Conservation (phyloP, 2,329 filamentous ascomycete species). For the Fusarium nodosum region DNA sequence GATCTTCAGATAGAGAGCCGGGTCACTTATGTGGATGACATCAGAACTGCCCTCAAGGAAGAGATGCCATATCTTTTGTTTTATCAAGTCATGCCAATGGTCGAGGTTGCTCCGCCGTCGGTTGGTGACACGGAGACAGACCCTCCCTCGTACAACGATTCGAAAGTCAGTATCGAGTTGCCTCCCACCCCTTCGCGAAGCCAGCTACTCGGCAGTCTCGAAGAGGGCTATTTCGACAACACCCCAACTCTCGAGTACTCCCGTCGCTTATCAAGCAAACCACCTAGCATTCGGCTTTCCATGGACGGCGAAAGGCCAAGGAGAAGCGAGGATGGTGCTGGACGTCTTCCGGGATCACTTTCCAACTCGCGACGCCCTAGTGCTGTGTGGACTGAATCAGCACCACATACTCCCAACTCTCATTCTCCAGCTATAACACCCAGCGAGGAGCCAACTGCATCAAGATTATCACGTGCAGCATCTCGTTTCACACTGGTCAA, state of each 20-base stretch:
- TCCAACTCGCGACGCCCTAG: slow-evolving; percentile 64
- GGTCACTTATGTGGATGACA: slow-evolving; percentile 82
- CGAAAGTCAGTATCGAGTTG: slow-evolving; percentile 59
- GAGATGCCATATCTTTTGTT: slow-evolving; percentile 96
- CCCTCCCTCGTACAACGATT: slow-evolving; percentile 72
- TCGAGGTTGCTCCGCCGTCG: slow-evolving; percentile 71
- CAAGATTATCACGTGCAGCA: slow-evolving; percentile 70
- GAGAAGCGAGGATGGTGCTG: slow-evolving; percentile 63
- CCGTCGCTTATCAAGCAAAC: slow-evolving; percentile 52
- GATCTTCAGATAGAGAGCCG: slow-evolving; percentile 79
- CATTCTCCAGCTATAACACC: slow-evolving; percentile 59
- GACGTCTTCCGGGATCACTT: slow-evolving; percentile 53
- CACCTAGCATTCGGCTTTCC: slow-evolving; percentile 68
- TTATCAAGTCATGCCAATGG: slow-evolving; percentile 92
- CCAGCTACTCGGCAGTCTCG: slow-evolving; percentile 38
- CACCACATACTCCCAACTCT: slow-evolving; percentile 55
- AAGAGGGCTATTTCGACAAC: slow-evolving; percentile 50
- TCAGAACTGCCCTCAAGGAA: slow-evolving; percentile 79
- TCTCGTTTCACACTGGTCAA: slow-evolving; percentile 64
- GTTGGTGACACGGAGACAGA: slow-evolving; percentile 62
- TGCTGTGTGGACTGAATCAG: slow-evolving; percentile 63
- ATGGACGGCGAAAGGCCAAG: slow-evolving; percentile 66
- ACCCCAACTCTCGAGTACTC: slow-evolving; percentile 42
- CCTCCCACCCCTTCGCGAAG: slow-evolving; percentile 46
- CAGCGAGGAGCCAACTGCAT: slow-evolving; percentile 66